Base-by-base conservation (phyloP, 352 stramenopile genomes). In the Globisporangium nunn region DNA sequence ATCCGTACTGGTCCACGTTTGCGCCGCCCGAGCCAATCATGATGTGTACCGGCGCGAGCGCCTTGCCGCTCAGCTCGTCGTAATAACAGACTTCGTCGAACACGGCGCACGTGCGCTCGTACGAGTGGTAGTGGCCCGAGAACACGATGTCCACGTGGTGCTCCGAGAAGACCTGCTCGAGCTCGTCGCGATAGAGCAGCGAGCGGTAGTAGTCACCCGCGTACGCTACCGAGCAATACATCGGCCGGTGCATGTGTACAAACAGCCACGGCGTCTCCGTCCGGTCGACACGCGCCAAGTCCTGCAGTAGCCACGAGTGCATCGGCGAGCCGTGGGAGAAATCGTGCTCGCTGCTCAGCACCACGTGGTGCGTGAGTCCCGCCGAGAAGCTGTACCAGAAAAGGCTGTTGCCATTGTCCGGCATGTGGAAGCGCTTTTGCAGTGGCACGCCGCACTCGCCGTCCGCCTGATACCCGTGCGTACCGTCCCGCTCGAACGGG, bases 261-360 rank as follows among this genome's bases (percentile, higher is more conserved):
- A 84, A 74, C 14, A 87, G 55, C 77, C 77, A 87, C 29, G 77
- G 77, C 5, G 67, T 83, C 55, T 68, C 75, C 35, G 33, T 61
- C 8, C 77, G 77, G 28, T 87, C 52, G 15, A 85, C 60, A 45
- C 44, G 59, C 52, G 73, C 67, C 39, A 98, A 66, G 58, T 97
- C 88, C 8, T 71, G 61, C 55, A 96, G 72, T 30, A 98, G 62
- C 82, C 90, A 98, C 37, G 75, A 61, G 61, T 97, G 92, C 67
- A 98, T 93, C 31, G 64, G 64, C 4, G 87, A 96, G 15, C 87
- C 91, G 28, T 59, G 62, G 1, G 74, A 75, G 64, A 94, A 85
- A 68, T 98, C 77, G 61, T 98, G 90, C 62, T 98, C 94, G 29
- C 84, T 91, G 30, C 79, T 94, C 54, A 98, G 85, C 52, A 84